A percentile compares a stretch with the other conserved stretches of the same genome.
phyloP scores from a whole-genome alignment of 1,139 yeast species.

The Candida sojae region DNA sequence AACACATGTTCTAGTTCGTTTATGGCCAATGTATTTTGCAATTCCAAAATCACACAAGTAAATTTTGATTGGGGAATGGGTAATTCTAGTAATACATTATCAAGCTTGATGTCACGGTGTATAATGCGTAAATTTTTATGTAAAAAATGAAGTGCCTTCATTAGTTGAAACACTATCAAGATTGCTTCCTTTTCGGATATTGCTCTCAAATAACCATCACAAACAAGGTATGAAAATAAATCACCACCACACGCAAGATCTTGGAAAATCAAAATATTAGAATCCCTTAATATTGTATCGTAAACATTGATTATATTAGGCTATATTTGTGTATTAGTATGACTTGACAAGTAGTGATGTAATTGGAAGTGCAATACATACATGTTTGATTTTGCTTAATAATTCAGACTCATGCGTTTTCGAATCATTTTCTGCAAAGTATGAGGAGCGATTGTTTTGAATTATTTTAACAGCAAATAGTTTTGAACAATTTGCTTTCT shows the following conservation, averaged over 20 bases:
- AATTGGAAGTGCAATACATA: conserved; percentile 26
- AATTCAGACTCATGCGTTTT: conserved; percentile 38
- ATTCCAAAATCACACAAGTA: conserved; percentile 70
- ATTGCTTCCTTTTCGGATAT: conserved; percentile 57
- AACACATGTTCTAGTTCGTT: conserved; percentile 55
- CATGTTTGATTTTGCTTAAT: conserved; percentile 37
- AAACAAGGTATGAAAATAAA: conserved; percentile 57
- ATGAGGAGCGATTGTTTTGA: conserved; percentile 17
- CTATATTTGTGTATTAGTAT: conserved; percentile 21
- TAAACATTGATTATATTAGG: conserved; percentile 48
- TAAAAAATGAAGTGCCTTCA: conserved; percentile 54
- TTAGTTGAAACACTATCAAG: conserved; percentile 55
- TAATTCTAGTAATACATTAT: conserved; percentile 53
- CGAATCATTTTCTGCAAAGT: conserved; percentile 22
- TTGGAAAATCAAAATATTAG: conserved; percentile 49
- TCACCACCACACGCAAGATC: conserved; percentile 66
- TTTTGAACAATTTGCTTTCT: conserved; percentile 15
- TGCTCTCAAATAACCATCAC: conserved; percentile 38
- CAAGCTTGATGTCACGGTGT: conserved; percentile 40
- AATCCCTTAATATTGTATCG: conserved; percentile 36
- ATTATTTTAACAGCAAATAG: conserved; percentile 57
- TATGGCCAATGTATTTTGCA: conserved; percentile 39
- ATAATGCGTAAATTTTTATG: conserved; percentile 31
- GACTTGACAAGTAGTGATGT: conserved; percentile 4
- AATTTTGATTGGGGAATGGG: conserved; percentile 53